Evolutionary conservation across 177 flowering plant genomes (phyloP), one percentile per base, ranked within the genome.

Genomic region (Vitis hybrid): DNA sequence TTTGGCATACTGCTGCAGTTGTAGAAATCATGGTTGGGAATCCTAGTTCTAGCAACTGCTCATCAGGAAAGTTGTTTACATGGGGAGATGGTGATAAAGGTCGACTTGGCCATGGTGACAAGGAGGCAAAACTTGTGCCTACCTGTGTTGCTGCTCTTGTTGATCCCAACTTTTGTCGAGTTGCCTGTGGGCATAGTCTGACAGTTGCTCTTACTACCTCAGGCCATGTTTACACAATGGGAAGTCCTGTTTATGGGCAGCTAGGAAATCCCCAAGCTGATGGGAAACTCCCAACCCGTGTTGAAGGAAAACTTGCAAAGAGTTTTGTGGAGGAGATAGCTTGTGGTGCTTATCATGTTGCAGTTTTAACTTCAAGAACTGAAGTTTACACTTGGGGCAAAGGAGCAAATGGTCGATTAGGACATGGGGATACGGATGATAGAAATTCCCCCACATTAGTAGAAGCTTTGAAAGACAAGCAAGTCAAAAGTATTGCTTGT

Each of bases 371-470:
- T 71, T 93, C 94, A 69, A 88, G 84, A 85, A 91, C 93, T 55
- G 99, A 95, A 86, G 99, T 95, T 74, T 95, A 93, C 79, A 90
- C 97, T 56, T 95, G 99, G 99, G 99, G 99, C 0, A 95, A 95
- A 69, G 99, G 99, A 64, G 91, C 94, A 69, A 96, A 93, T 83
- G 99, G 99, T 32, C 85, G 94, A 58, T 78, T 95, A 70, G 99
- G 99, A 72, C 99, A 95, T 77, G 98, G 98, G 32, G 94, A 93
- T 81, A 79, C 78, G 21, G 98, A 90, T 77, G 97, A 93, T 79
- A 84, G 83, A 75, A 89, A 80, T 73, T 71, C 82, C 59, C 99
- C 98, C 55, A 76, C 91, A 49, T 68, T 93, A 60, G 92, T 95
- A 17, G 99, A 93, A 80, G 94, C 98, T 61, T 78, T 95, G 73